Conservation (phyloP, 2,329 filamentous ascomycete species). For the Chaetomiaceae sp. region DNA sequence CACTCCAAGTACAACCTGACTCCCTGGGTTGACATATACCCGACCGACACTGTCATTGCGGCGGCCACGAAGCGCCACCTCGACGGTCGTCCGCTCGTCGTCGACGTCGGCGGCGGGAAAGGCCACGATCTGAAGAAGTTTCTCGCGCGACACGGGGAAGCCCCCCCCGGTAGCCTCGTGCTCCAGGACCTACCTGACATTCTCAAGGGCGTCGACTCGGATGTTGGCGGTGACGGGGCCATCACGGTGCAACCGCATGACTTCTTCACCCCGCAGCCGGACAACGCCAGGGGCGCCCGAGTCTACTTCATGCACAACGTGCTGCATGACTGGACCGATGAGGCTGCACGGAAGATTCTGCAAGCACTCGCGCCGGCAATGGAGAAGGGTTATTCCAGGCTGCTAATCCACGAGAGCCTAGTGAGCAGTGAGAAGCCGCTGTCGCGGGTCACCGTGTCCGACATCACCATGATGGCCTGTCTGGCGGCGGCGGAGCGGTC, state of each 20-base stretch:
- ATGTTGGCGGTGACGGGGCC: constrained; percentile 27
- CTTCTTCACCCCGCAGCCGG: constrained; percentile 29
- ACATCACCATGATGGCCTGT: constrained; percentile 27
- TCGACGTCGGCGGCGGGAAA: constrained; percentile 36
- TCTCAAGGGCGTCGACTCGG: background rate
- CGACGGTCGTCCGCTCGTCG: constrained; percentile 27
- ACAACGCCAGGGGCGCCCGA: constrained; percentile 28
- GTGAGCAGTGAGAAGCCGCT: constrained; percentile 18
- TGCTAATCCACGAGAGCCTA: constrained; percentile 29
- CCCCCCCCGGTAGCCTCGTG: constrained; percentile 24
- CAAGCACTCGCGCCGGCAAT: constrained; percentile 33
- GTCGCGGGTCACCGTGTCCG: constrained; percentile 17
- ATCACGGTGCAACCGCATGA: constrained; percentile 28
- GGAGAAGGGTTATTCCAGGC: constrained; percentile 28
- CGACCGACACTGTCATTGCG: constrained; percentile 30
- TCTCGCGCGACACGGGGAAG: constrained; percentile 26
- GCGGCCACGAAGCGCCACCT: constrained; percentile 19
- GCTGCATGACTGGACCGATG: constrained; percentile 38
- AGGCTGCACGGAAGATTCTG: constrained; percentile 33
- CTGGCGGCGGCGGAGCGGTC: constrained; percentile 21
- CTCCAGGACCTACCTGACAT: constrained; percentile 34
- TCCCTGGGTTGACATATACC: constrained; percentile 36
- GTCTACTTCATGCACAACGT: constrained; percentile 38
- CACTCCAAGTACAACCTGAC: constrained; percentile 37
- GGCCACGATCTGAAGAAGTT: constrained; percentile 37